A percentile compares a stretch with the other conserved stretches of the same genome.
Conservation (phyloP, 2,329 filamentous ascomycete genomes). For the Trichoderma atrobrunneum region DNA sequence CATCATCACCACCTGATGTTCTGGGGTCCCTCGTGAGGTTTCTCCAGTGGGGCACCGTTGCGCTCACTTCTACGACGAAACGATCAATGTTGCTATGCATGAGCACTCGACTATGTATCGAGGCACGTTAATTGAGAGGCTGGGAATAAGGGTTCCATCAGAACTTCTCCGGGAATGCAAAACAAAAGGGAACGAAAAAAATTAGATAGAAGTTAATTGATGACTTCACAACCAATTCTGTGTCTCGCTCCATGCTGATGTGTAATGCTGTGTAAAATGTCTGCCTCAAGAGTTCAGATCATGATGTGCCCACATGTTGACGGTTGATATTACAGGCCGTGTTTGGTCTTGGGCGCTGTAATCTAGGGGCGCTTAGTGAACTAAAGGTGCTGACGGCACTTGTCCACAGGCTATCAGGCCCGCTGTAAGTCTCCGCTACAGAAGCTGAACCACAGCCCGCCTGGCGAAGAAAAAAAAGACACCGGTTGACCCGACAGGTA, state of each 20-base stretch:
- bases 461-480: not conserved
- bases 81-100: conserved; percentile 45
- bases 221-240: conserved; percentile 21
- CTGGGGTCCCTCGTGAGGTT: conserved; percentile 26
- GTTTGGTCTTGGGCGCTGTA: not conserved
- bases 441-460: not conserved
- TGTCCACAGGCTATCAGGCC: not conserved
- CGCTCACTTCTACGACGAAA: conserved; percentile 47
- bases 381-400: not conserved
- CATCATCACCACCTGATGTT: conserved; percentile 26
- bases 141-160: conserved; percentile 38
- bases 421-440: not conserved
- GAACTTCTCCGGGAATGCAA: conserved; percentile 47
- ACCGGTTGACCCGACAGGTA: no score
- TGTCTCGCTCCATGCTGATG: not conserved
- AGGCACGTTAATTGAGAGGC: conserved; percentile 44
- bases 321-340: not conserved
- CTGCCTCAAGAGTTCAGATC: not conserved
- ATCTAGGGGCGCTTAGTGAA: not conserved
- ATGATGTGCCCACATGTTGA: not conserved
- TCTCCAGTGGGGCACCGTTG: conserved; percentile 32
- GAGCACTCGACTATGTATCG: conserved; percentile 42
- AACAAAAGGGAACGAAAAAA: conserved; percentile 42
- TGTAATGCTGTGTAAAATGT: not conserved
- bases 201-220: conserved; percentile 47